Evolutionary conservation across 345 rosid species (phyloP).

Genomic region (Gossypium turneri): DNA sequence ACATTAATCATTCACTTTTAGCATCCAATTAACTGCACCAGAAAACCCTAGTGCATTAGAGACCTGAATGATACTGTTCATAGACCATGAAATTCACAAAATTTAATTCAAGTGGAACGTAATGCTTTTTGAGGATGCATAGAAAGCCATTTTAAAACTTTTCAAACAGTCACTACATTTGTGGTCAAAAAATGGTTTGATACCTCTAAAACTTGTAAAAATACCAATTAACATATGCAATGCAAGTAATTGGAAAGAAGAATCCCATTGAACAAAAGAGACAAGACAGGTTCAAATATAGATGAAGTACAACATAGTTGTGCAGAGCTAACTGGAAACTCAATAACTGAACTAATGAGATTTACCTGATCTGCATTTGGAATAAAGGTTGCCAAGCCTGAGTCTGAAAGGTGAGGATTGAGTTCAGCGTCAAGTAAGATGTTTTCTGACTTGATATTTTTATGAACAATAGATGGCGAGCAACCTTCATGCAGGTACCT

Average conservation of each 20-base stretch:
- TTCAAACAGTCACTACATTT: not conserved
- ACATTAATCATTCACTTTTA: not conserved
- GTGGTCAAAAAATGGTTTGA: not conserved
- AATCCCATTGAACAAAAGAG: not conserved
- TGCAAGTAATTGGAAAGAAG: not conserved
- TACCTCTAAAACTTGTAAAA: not conserved
- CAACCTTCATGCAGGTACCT: slow-evolving; percentile 98
- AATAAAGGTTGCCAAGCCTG: slow-evolving; percentile 76
- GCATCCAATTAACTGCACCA: not conserved
- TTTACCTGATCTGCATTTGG: slow-evolving; percentile 83
- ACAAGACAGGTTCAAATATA: not conserved
- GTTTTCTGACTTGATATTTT: slow-evolving; percentile 86
- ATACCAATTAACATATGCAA: not conserved
- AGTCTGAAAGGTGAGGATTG: slow-evolving; percentile 95
- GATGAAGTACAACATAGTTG: not conserved
- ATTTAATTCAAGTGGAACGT: not conserved
- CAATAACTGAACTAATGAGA: not conserved
- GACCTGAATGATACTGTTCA: not conserved
- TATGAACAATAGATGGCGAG: slow-evolving; percentile 84
- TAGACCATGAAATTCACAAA: not conserved
- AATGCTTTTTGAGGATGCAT: no score
- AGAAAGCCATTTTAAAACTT: not conserved
- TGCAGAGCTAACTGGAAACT: not conserved
- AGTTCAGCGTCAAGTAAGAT: slow-evolving; percentile 80
- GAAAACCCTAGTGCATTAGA: not conserved